Percentiles rank a stretch among this genome's conserved stretches.
phyloP scores from a whole-genome alignment of 306 rosid genomes.

The Sophora flavescens region DNA sequence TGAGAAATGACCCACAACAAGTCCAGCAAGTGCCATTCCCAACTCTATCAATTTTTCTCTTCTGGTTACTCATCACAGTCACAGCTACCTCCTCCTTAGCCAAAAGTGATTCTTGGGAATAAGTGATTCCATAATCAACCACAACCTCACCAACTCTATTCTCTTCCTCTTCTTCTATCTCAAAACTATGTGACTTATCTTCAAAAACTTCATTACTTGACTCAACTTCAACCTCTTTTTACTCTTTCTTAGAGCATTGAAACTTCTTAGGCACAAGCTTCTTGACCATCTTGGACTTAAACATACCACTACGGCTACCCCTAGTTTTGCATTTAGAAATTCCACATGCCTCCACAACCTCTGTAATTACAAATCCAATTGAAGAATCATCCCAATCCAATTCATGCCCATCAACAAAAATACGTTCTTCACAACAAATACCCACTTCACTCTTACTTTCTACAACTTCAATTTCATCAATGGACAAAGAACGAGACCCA shows the following conservation, averaged over 20 bases:
- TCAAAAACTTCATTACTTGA: slow-evolving; percentile 47
- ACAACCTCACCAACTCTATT: not conserved
- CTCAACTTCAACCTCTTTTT: slow-evolving; percentile 31
- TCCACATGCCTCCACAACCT: slow-evolving; percentile 20
- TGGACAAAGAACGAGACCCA: not conserved
- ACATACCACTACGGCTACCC: slow-evolving; percentile 46
- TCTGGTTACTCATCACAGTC: not conserved
- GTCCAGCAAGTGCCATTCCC: too few relatives aligned
- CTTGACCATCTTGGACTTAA: slow-evolving; percentile 64
- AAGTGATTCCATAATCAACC: slow-evolving; percentile 36
- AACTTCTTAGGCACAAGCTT: slow-evolving; percentile 66
- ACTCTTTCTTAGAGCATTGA: slow-evolving; percentile 50
- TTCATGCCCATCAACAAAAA: slow-evolving; percentile 8
- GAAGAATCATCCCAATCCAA: slow-evolving; percentile 33
- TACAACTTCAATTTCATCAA: slow-evolving; percentile 56
- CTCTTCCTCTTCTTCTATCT: slow-evolving; percentile 30
- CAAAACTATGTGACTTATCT: slow-evolving; percentile 12
- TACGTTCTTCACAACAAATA: slow-evolving; percentile 23
- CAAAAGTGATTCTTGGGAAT: not conserved
- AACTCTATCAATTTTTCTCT: slow-evolving; percentile 6
- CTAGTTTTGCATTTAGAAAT: slow-evolving; percentile 31
- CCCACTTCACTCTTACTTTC: slow-evolving; percentile 38
- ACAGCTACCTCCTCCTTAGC: slow-evolving; percentile 1
- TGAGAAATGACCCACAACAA: too few relatives aligned
- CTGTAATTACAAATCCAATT: slow-evolving; percentile 13